These are phyloP conservation scores for Pseudoscleropodium purum DNA, from an alignment of 225 moss, liverwort and hornwort species.

Conservation along the genomic window DNA sequence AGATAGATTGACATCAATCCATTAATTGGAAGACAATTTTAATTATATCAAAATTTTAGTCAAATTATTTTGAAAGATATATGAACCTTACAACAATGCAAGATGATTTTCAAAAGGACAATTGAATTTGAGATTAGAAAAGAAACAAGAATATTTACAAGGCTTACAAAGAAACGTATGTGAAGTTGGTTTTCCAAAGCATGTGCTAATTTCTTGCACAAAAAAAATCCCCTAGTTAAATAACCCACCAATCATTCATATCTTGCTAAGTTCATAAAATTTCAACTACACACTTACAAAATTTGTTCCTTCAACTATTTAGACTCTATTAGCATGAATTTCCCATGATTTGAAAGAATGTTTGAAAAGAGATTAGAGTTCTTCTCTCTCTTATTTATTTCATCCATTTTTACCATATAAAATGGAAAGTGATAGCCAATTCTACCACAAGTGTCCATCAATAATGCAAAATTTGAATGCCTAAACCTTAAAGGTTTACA, in stretches of 20 bases:
- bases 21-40: background rate
- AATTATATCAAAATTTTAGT: background rate
- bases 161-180: background rate
- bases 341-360: background rate
- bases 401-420: background rate
- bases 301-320: background rate
- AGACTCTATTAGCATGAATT: too few species aligned
- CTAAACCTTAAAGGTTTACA: accelerated
- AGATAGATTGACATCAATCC: background rate
- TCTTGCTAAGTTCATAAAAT: too few species aligned
- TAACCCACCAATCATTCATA: background rate
- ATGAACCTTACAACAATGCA: accelerated
- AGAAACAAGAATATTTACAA: background rate
- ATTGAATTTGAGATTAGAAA: background rate
- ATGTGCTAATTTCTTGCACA: background rate
- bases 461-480: background rate
- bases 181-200: accelerated
- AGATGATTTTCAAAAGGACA: accelerated
- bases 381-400: background rate
- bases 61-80: background rate
- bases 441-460: accelerated
- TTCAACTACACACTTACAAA: accelerated
- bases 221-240: background rate
- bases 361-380: background rate
- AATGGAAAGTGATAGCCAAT: background rate